Evolutionary conservation across 1,284 basidiomycete species (phyloP).

Genomic region (Schizophyllum amplum): DNA sequence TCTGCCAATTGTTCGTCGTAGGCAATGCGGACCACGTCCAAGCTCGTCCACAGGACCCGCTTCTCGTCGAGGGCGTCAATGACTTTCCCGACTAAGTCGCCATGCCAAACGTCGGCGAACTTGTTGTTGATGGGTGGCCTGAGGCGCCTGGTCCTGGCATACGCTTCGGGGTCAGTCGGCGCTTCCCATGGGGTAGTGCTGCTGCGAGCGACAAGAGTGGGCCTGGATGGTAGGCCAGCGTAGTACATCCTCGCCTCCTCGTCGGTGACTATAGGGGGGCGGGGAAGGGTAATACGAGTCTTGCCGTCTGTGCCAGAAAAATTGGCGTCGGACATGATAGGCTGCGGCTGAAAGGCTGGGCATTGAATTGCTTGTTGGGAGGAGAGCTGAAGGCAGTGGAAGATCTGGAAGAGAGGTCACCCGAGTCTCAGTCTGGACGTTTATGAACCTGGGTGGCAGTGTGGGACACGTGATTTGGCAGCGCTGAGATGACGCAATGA

Average conservation of each 20-base stretch:
- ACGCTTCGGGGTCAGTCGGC: slow-evolving; percentile 15
- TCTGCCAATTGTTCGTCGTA: slow-evolving; percentile 9
- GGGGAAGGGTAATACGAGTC: too few relatives aligned
- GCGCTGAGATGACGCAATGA: not conserved
- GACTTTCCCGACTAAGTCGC: slow-evolving; percentile 10
- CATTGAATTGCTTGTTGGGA: too few relatives aligned
- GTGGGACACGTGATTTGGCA: too few relatives aligned
- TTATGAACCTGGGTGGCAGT: too few relatives aligned
- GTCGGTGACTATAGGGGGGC: too few relatives aligned
- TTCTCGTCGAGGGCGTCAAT: slow-evolving; percentile 10
- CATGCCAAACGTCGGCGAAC: slow-evolving; percentile 14
- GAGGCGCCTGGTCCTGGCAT: slow-evolving; percentile 15
- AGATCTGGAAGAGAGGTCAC: too few relatives aligned
- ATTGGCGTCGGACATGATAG: too few relatives aligned
- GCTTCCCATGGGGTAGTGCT: slow-evolving; percentile 12
- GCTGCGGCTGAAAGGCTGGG: too few relatives aligned
- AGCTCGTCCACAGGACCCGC: slow-evolving; percentile 17
- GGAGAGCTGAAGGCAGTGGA: too few relatives aligned
- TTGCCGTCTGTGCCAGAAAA: too few relatives aligned
- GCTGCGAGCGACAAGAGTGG: slow-evolving; percentile 17
- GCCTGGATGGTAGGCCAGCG: slow-evolving; percentile 12
- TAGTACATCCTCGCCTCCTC: slow-evolving; percentile 16
- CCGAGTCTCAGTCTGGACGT: too few relatives aligned
- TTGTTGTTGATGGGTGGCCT: slow-evolving; percentile 13
- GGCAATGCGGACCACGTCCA: slow-evolving; percentile 19